Evolutionary conservation across 176 grass and related monocot species (phyloP), one percentile per base, ranked within the genome.

Genomic region (Juncus effusus): DNA sequence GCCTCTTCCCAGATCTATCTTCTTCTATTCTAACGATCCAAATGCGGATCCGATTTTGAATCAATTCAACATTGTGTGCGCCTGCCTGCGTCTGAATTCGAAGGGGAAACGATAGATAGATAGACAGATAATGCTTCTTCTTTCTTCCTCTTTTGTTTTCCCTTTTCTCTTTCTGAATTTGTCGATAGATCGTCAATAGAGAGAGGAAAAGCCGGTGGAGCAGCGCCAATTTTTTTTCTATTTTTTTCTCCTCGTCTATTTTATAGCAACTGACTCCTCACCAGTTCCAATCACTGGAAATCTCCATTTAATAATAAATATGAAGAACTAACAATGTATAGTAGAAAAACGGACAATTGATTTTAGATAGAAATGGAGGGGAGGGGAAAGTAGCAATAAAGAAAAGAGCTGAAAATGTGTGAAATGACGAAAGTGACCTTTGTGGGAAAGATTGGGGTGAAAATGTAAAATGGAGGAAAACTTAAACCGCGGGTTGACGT

Each of bases 141-240:
- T 13, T 39, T 41, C 52, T 40, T 59, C 15, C 52, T 39, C 51
- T 39, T 40, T 12, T 70, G 14, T 56, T 52, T 73, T 13, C 19
- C 11, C 60, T 77, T 68, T 76, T 36, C 74, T 75, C 42, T 45
- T 65, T 51, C 59, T 40, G 45, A 60, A 28, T 55, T n/a, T 41
- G 42, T 39, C 52, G 41, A 28, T 70, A 65, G 72, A 63, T 78
- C 36, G 62, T 38, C 76, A 80, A 78, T 79, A 76, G 84, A 73
- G 81, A 61, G 52, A 19, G 52, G 38, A 50, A 13, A 56, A 39
- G 81, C 11, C 81, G 84, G 77, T 85, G 81, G 79, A 64, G 79
- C 69, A 91, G 84, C 84, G 79, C 81, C 45, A 88, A 88, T 83
- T 76, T 70, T 74, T 74, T 88, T 54, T 75, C 55, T 60, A n/a